Conservation (phyloP, 2,329 filamentous ascomycete species). For the Fusarium phyllophilum region DNA sequence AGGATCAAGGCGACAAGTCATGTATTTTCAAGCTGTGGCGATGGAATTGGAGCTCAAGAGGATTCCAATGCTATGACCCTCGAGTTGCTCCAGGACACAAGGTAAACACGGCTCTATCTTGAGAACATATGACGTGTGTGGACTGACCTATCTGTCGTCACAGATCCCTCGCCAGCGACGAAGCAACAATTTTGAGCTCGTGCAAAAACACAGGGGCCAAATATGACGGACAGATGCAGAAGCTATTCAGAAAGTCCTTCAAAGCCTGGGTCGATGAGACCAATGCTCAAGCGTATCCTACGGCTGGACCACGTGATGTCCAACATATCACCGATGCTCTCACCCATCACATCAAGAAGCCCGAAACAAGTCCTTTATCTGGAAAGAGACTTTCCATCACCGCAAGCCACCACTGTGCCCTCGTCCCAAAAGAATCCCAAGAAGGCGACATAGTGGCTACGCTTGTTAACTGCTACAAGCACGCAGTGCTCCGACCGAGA, state of each 20-base stretch:
- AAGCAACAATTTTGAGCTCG: rapidly evolving
- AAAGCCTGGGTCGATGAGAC: neutral
- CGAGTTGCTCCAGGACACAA: neutral
- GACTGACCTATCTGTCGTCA: rapidly evolving
- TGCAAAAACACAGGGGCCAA: rapidly evolving
- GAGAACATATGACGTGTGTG: rapidly evolving
- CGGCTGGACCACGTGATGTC: neutral
- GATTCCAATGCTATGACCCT: neutral
- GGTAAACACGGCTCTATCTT: rapidly evolving
- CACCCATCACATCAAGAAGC: rapidly evolving
- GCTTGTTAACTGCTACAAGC: neutral
- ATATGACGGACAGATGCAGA: neutral
- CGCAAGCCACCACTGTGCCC: neutral
- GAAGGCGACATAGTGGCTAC: neutral
- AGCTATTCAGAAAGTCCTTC: neutral
- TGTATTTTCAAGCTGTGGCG: neutral
- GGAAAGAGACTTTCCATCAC: neutral
- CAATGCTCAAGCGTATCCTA: neutral
- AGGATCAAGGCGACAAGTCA: neutral
- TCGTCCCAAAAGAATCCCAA: neutral
- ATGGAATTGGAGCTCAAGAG: neutral
- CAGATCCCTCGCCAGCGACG: neutral
- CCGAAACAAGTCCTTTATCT: neutral
- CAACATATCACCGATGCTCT: neutral
- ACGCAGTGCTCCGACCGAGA: neutral